A percentile compares a stretch with the other conserved stretches of the same genome.
phyloP scores from a whole-genome alignment of 345 rosid genomes.

The Syzygium jambos region DNA sequence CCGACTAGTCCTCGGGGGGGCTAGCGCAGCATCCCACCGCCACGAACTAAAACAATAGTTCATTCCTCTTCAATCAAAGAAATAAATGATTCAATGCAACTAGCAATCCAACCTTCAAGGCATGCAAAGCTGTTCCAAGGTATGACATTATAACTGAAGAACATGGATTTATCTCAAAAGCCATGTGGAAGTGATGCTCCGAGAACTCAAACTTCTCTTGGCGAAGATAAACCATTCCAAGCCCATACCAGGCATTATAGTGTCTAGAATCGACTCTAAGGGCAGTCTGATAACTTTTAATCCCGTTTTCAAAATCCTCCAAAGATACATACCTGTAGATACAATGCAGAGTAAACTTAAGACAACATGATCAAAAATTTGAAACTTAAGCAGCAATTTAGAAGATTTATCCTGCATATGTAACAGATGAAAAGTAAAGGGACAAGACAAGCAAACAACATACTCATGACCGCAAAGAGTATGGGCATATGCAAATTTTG shows the following conservation, averaged over 20 bases:
- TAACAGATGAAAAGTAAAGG: neutral
- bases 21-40: too few species aligned
- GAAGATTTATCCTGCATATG: neutral
- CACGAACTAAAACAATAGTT: too few species aligned
- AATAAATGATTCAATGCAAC: neutral
- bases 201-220: conserved; percentile 94
- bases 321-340: conserved; percentile 65
- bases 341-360: neutral
- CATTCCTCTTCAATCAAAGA: neutral
- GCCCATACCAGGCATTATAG: conserved; percentile 96
- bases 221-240: conserved; percentile 90
- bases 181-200: conserved; percentile 93
- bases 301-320: conserved; percentile 93
- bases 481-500: conserved; percentile 91
- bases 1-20: too few species aligned
- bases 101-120: conserved; percentile 45
- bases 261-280: conserved; percentile 87
- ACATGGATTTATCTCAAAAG: conserved; percentile 70
- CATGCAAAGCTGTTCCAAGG: conserved; percentile 85
- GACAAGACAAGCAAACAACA: conserved; percentile 9
- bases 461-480: conserved; percentile 99
- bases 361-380: neutral
- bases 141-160: conserved; percentile 97
- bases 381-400: neutral
- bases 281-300: conserved; percentile 88